Conservation (phyloP, 768 basidiomycete species). For the Trametes cinnabarina region DNA sequence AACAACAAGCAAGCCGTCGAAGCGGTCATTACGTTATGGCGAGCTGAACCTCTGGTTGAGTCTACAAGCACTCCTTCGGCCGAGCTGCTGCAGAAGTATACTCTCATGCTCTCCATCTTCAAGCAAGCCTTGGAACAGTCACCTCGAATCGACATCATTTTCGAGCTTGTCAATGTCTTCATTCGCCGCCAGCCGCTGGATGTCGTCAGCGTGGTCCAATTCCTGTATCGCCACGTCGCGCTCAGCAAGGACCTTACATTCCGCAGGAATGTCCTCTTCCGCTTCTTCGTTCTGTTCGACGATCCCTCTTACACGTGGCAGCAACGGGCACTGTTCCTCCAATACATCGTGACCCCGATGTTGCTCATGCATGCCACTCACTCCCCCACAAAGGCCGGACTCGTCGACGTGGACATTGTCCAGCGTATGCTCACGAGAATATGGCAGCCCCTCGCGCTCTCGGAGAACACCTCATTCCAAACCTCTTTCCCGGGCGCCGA, state of each 20-base stretch:
- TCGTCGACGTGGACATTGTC: constrained; percentile 74
- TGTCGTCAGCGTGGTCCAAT: constrained; percentile 71
- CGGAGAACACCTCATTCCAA: constrained; percentile 26
- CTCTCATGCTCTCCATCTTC: constrained; percentile 74
- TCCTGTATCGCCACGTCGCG: constrained; percentile 85
- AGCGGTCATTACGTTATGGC: constrained; percentile 73
- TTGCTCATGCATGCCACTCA: constrained; percentile 73
- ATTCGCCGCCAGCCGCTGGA: constrained; percentile 81
- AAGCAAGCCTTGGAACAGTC: constrained; percentile 63
- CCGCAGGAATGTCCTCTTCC: constrained; percentile 79
- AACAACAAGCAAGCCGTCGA: constrained; percentile 68
- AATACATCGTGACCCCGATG: constrained; percentile 84
- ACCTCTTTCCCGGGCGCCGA: constrained; percentile 55
- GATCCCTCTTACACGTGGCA: constrained; percentile 58
- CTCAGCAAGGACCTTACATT: constrained; percentile 63
- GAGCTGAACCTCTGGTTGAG: constrained; percentile 36
- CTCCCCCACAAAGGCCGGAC: constrained; percentile 47
- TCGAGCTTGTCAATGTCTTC: constrained; percentile 82
- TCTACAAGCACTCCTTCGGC: constrained; percentile 36
- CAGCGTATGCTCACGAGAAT: constrained; percentile 66
- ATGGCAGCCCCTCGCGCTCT: constrained; percentile 76
- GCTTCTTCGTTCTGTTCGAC: constrained; percentile 85
- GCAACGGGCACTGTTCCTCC: constrained; percentile 78
- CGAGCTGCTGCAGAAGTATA: constrained; percentile 58
- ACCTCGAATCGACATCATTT: constrained; percentile 84